phyloP scores from a whole-genome alignment of 768 basidiomycete species.

The Lactarius psammicola region DNA sequence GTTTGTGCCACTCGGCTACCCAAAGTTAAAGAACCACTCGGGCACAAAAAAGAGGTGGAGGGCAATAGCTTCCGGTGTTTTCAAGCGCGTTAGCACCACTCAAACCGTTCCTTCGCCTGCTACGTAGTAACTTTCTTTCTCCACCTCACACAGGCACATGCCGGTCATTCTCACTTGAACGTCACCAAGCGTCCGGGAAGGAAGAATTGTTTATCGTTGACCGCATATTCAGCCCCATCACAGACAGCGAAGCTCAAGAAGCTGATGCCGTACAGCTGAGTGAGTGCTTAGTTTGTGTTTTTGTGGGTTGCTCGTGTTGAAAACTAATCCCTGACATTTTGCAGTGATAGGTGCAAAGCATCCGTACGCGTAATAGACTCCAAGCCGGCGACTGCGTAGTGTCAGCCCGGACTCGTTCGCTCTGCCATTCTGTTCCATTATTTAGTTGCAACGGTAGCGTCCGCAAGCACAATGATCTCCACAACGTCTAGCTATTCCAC shows the following conservation, averaged over 20 bases:
- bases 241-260: slow-evolving; percentile 71
- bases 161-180: slow-evolving; percentile 73
- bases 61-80: slow-evolving; percentile 58
- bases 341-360: neutral
- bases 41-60: slow-evolving; percentile 82
- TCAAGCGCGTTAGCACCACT: slow-evolving; percentile 64
- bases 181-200: slow-evolving; percentile 60
- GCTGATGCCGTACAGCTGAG: slow-evolving; percentile 65
- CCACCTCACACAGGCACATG: slow-evolving; percentile 59
- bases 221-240: slow-evolving; percentile 60
- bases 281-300: slow-evolving; percentile 20
- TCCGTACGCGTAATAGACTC: neutral
- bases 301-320: neutral
- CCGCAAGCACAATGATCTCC: neutral
- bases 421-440: slow-evolving; percentile 1
- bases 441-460: neutral
- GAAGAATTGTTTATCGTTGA: slow-evolving; percentile 64
- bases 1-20: slow-evolving; percentile 53
- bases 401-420: neutral
- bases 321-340: neutral
- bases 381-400: neutral
- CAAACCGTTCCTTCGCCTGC: neutral
- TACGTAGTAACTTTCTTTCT: neutral
- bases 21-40: slow-evolving; percentile 78
- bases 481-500: slow-evolving; percentile 6